phyloP scores from a whole-genome alignment of 441 rosid genomes.

The Cnidoscolus chayamansa region DNA sequence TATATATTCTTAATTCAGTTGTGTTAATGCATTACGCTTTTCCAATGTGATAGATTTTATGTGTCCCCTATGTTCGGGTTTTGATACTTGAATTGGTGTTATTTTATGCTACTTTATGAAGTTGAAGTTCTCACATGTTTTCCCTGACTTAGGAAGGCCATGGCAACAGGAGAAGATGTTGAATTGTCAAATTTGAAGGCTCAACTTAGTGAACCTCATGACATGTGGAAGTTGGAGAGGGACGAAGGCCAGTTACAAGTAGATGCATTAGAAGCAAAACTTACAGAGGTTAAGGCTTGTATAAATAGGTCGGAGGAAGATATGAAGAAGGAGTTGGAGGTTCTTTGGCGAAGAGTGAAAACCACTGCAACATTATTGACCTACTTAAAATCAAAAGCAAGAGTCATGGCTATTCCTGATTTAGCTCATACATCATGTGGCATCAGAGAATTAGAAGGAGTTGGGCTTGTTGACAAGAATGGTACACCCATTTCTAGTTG shows the following conservation, averaged over 20 bases:
- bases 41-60: neutral
- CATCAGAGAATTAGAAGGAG: slow-evolving; percentile 49
- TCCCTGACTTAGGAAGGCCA: slow-evolving; percentile 31
- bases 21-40: neutral
- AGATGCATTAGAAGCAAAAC: slow-evolving; percentile 51
- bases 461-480: slow-evolving; percentile 52
- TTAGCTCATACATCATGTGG: slow-evolving; percentile 55
- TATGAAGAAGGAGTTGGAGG: slow-evolving; percentile 56
- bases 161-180: slow-evolving; percentile 55
- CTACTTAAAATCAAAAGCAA: slow-evolving; percentile 72
- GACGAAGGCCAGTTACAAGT: slow-evolving; percentile 43
- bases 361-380: slow-evolving; percentile 53
- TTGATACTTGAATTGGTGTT: neutral
- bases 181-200: slow-evolving; percentile 39
- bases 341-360: slow-evolving; percentile 61
- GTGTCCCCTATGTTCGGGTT: neutral
- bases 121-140: slow-evolving; percentile 15
- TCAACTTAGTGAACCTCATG: slow-evolving; percentile 41
- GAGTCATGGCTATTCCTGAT: slow-evolving; percentile 54
- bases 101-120: slow-evolving; percentile 7
- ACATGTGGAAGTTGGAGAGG: slow-evolving; percentile 58
- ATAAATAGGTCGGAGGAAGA: slow-evolving; percentile 61
- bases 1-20: neutral
- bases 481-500: slow-evolving; percentile 45
- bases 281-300: slow-evolving; percentile 59